Base-by-base conservation (phyloP, 768 basidiomycete species). In the Naematelia encephala region DNA sequence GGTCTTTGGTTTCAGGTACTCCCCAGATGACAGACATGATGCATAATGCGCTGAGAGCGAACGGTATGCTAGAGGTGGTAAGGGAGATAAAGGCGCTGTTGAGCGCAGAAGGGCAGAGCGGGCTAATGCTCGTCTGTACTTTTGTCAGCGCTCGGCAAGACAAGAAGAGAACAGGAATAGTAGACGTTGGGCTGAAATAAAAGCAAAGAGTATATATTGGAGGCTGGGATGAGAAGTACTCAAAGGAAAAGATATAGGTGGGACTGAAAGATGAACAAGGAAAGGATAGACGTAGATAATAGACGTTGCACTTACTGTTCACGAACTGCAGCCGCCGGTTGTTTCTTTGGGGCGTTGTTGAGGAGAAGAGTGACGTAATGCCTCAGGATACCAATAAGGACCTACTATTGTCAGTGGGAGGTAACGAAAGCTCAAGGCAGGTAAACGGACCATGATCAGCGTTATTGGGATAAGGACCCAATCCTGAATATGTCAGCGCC, bases 261-360 rank as follows among this genome's bases (percentile, higher is more conserved):
- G 22, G 44, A 14, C 5, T 4, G 22, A 51, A 45, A 34, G 50
- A 48, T 10, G 46, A 8, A 21, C 10, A 30, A 26, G 81, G 23
- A 43, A 25, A 29, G 25, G 30, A 12, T 11, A 46, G 49, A 5
- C 13, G 14, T 45, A n/a, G 13, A 26, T 28, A n/a, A n/a, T n/a
- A n/a, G n/a, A n/a, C n/a, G n/a, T n/a, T n/a, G n/a, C n/a, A 78
- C 90, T 61, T 67, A 96, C 93, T 97, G 93, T 81, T 99, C 94
- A 61, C 92, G 87, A 46, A 97, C 84, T 27, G 86, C 88, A 23
- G 84, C 84, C 28, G 85, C 82, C 4, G 89, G 77, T 57, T 86
- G 82, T 64, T 87, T 89, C 81, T 94, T 90, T 0, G 93, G 91
- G 10, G 84, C 78, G 1, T 87, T 85, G 68, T 90, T 89, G 14